Conservation (phyloP, 2,329 filamentous ascomycete species). For the Mycogone perniciosa region DNA sequence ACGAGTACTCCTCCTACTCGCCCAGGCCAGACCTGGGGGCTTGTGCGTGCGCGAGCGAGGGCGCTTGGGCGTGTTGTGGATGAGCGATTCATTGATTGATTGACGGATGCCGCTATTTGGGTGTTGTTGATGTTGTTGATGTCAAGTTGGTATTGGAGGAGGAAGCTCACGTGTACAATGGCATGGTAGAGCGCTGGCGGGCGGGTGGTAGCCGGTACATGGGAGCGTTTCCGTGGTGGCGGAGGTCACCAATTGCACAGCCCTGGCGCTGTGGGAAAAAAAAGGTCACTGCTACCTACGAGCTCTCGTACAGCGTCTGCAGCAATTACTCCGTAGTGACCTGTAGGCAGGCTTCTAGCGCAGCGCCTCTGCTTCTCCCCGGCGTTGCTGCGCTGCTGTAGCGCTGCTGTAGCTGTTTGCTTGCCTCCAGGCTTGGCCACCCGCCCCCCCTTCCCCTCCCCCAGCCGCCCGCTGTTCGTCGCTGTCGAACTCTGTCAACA, state of each 20-base stretch:
- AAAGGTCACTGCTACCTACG: background rate
- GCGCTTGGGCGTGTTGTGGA: background rate
- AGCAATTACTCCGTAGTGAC: background rate
- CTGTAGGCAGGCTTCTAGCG: background rate
- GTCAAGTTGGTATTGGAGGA: too few relatives aligned
- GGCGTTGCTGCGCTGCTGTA: background rate
- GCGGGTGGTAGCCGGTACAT: too few relatives aligned
- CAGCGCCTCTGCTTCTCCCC: too few relatives aligned
- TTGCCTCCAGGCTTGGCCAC: too few relatives aligned
- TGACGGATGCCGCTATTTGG: too few relatives aligned
- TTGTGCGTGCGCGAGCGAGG: background rate
- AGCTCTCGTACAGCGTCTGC: background rate
- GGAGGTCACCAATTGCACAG: background rate
- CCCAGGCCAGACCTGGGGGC: background rate
- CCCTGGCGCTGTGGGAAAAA: background rate
- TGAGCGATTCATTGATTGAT: too few relatives aligned
- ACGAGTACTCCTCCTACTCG: background rate
- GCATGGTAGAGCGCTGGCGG: too few relatives aligned
- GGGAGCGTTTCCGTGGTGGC: background rate
- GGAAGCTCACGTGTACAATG: too few relatives aligned
- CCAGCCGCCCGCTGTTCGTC: constrained; percentile 4
- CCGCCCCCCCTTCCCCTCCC: background rate
- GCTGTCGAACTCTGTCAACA: constrained; percentile 10
- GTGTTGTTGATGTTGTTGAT: too few relatives aligned
- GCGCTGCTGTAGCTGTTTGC: too few relatives aligned